phyloP scores from a whole-genome alignment of 345 rosid genomes.

The Ceriops zippeliana region DNA sequence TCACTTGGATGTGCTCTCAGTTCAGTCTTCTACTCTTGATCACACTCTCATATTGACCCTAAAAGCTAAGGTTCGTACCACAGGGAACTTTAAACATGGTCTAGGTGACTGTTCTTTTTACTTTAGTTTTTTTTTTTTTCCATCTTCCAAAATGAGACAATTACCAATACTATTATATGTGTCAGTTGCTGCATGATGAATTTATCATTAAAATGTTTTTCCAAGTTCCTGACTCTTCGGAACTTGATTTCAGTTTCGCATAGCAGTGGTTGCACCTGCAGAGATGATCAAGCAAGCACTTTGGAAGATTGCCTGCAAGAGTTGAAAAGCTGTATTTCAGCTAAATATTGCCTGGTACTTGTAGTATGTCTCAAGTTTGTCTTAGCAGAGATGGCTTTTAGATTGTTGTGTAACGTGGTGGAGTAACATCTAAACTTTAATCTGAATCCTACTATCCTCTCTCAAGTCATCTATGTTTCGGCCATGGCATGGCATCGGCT shows the following conservation, averaged over 20 bases:
- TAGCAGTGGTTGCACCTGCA: conserved; percentile 55
- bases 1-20: conserved; percentile 65
- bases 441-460: background rate
- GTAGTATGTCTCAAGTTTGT: conserved; percentile 7
- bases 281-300: conserved; percentile 69
- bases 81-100: background rate
- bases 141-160: no score
- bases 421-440: no score
- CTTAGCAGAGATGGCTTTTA: conserved; percentile 8
- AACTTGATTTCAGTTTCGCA: conserved; percentile 47
- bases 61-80: conserved; percentile 60
- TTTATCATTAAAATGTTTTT: no score
- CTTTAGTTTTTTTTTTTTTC: background rate
- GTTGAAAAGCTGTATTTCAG: conserved; percentile 13
- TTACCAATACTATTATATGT: no score
- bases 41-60: conserved; percentile 54
- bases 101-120: background rate
- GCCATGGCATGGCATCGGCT: background rate
- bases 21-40: conserved; percentile 59
- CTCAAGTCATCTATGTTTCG: background rate
- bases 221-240: no score
- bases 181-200: no score
- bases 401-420: background rate
- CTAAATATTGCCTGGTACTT: background rate
- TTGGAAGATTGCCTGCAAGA: conserved; percentile 47